Base-by-base conservation (phyloP, 768 basidiomycete genomes). In the Vishniacozyma victoriae region DNA sequence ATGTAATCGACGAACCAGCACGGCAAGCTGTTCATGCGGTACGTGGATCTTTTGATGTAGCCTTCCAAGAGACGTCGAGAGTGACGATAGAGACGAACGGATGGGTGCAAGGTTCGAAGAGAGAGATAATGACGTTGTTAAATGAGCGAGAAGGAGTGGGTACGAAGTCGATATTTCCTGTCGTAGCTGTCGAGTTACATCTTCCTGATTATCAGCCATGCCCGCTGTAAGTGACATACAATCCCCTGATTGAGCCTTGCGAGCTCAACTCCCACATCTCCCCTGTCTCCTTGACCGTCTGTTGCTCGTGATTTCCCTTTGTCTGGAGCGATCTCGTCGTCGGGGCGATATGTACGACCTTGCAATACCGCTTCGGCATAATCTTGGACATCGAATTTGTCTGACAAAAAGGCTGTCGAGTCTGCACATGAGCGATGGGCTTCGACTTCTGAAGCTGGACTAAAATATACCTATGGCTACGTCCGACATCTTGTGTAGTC, bases 331-430 rank as follows among this genome's bases (percentile, higher is more conserved):
- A 79, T 78, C 41, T 82, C 80, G 20, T 79, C 75, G 48, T 71
- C 74, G 42, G 77, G 71, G 12, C 82, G 79, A 67, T 92, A 88
- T 0, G 81, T 67, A 57, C 90, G 84, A 20, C 87, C 86, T 4
- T 90, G 84, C 19, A 96, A 78, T 45, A 93, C 79, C 14, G 87
- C 82, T 70, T 91, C 91, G 2, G 92, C 92, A 68, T 92, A 95
- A 35, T 86, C 85, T 63, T 87, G 85, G 14, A 87, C 78, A 67
- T 93, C 85, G 70, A 96, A 97, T 26, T 82, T 77, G 2, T 81
- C 69, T 35, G 74, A 77, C 23, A 86, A 77, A 64, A 95, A 96
- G 38, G 83, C 78, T 14, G 82, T 67, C 63, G 90, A 85, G 56
- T 90, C 88, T 83, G 52, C 9, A 4, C 19, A 3, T 5, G 9